Base-by-base conservation (phyloP, 2,329 filamentous ascomycete genomes). In the Colletotrichum lentis region DNA sequence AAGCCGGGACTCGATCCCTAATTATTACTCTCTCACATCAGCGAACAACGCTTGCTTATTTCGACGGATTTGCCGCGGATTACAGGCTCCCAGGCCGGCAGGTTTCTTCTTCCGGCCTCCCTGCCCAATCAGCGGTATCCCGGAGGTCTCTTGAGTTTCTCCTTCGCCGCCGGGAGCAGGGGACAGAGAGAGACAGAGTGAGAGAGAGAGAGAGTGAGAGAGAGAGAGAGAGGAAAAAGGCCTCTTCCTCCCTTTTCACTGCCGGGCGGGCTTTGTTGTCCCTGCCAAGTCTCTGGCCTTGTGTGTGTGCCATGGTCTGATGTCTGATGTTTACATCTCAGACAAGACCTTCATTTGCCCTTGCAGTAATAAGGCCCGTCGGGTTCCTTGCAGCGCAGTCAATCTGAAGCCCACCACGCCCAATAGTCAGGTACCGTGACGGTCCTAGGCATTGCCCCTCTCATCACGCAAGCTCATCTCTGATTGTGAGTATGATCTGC, bases 311-410 rank as follows among this genome's bases (percentile, higher is more conserved):
- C 37, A 50, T 65, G 24, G 24, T 2, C n/a, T n/a, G n/a, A n/a
- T n/a, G 46, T 35, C 43, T 50, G 66, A 61, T 69, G 49, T 27
- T 50, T 59, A 62, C 55, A 56, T 69, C 62, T 56, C 62, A 60
- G 62, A 66, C 55, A 69, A 35, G 35, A 31, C 27, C 49, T 50
- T 55, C 55, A 59, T 56, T 35, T 49, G 20, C 66, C 66, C 66
- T 69, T 69, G 66, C 62, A 68, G 66, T 16, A 53, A 24, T 16
- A 53, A 24, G 62, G 7, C 31, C 27, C 11, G 37, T 44, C 62
- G 55, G 62, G 55, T 60, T 64, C 61, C 65, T 67, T 67, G 65
- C 65, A 64, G 65, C 24, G 37, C 55, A 41, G 27, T 69, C 54
- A 69, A 66, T 31, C 56, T 66, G 66, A 69, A 46, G 50, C 62